Base-by-base conservation (phyloP, 306 rosid genomes). In the Cucurbita pepo region DNA sequence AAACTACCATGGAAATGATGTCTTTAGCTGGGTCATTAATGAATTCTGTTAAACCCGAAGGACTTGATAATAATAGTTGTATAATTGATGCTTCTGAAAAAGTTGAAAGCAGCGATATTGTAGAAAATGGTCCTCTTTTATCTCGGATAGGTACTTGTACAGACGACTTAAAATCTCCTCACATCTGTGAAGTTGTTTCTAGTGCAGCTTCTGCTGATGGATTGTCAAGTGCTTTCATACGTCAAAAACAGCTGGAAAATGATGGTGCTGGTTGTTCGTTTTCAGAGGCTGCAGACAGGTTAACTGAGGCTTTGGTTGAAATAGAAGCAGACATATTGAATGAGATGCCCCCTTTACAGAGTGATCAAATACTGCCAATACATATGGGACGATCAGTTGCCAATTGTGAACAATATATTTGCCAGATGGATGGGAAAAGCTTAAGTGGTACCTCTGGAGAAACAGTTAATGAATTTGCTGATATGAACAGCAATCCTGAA, bases 311-410 rank as follows among this genome's bases (percentile, higher is more conserved):
- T 79, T 73, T 77, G 54, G 74, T 63, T 65, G 75, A 79, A 79
- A 73, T 25, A 64, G 92, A 81, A 82, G 70, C 75, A 6, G 84
- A 74, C 30, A 56, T 77, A 63, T 74, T 76, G 86, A 65, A 78
- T 57, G 56, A 65, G 76, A 66, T 71, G 44, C 64, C 84, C 63
- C 73, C 84, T 72, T 75, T 81, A 21, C 78, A 15, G 53, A 69
- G 74, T 67, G 66, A 44, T 76, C 89, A 81, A 75, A 76, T 84
- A 56, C 83, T 77, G 11, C 61, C 83, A 41, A 70, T 66, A 76
- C 53, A 6, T 64, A 30, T 80, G 36, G 80, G 75, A 77, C 80
- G 59, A 57, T n/a, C 72, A 14, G 79, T 56, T 70, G 77, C 81
- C 41, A 19, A 67, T 57, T 73, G 45, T 76, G 81, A 78, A 73